These are phyloP conservation scores for Trichophyton verrucosum DNA, from an alignment of 2,329 filamentous ascomycete species.

Conservation along the genomic window DNA sequence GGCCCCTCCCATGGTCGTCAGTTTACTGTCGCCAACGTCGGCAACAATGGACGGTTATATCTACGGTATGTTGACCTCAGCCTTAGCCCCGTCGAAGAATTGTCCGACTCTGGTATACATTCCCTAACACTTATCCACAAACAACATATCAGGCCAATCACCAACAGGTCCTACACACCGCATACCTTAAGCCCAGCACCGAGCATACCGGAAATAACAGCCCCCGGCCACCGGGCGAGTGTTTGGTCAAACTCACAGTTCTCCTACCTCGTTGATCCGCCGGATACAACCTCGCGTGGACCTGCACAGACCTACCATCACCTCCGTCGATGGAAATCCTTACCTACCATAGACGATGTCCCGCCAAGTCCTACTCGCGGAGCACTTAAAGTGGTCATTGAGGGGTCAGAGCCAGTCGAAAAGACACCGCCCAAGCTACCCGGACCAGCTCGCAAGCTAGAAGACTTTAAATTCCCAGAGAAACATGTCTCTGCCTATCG, in stretches of 20 bases:
- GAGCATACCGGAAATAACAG: conserved; percentile 23
- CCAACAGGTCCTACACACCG: conserved; percentile 17
- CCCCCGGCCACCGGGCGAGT: conserved; percentile 23
- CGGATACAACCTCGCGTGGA: conserved; percentile 30
- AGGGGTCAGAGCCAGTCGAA: conserved; percentile 54
- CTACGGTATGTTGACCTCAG: conserved; percentile 48
- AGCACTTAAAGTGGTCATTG: conserved; percentile 69
- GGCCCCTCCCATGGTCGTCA: conserved; percentile 45
- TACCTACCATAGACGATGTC: conserved; percentile 59
- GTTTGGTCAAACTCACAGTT: conserved; percentile 33
- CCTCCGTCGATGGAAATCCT: conserved; percentile 52
- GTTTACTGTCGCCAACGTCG: conserved; percentile 70
- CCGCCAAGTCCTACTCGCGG: conserved; percentile 38
- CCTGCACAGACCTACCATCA: neutral
- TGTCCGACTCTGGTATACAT: neutral
- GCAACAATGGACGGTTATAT: conserved; percentile 72
- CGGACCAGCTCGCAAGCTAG: conserved; percentile 75
- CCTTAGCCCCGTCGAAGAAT: too few species aligned
- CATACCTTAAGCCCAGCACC: conserved; percentile 21
- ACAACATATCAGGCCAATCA: conserved; percentile 6
- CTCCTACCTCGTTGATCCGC: conserved; percentile 23
- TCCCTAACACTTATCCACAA: neutral
- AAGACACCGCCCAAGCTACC: conserved; percentile 57
- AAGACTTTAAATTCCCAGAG: conserved; percentile 66
- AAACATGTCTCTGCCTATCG: conserved; percentile 65